Evolutionary conservation across 495 filamentous ascomycete genomes (phyloP).

Genomic region (Neurospora hispaniola): DNA sequence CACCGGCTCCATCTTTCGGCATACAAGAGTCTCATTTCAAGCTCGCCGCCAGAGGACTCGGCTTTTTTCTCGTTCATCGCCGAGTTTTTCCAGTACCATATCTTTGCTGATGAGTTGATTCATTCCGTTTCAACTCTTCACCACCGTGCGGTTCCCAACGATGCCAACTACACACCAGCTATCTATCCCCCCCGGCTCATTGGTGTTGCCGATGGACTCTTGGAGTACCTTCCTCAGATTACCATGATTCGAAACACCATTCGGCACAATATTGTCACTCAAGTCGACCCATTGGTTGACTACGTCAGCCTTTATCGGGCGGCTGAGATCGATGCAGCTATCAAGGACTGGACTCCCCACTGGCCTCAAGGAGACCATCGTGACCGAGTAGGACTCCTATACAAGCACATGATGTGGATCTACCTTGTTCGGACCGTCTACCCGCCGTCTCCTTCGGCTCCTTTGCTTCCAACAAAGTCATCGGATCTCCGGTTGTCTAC

Average conservation of each 20-base stretch:
- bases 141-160: constrained; percentile 42
- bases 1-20: constrained; percentile 74
- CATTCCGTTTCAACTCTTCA: constrained; percentile 47
- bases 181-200: constrained; percentile 68
- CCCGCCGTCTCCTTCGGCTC: constrained; percentile 37
- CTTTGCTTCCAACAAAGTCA: constrained; percentile 14
- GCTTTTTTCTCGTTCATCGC: constrained; percentile 71
- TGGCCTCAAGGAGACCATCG: constrained; percentile 62
- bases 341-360: constrained; percentile 64
- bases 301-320: constrained; percentile 65
- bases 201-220: constrained; percentile 80
- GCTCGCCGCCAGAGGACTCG: constrained; percentile 47
- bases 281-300: constrained; percentile 61
- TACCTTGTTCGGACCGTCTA: constrained; percentile 81
- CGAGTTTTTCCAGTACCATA: constrained; percentile 90
- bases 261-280: constrained; percentile 50
- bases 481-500: constrained; percentile 16
- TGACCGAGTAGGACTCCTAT: constrained; percentile 67
- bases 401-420: constrained; percentile 84
- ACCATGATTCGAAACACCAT: constrained; percentile 70
- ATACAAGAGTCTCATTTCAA: constrained; percentile 58
- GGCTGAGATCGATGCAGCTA: constrained; percentile 63
- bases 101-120: constrained; percentile 72
- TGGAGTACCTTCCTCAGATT: constrained; percentile 71
- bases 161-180: constrained; percentile 57